Evolutionary conservation across 306 rosid genomes (phyloP).

Genomic region (Acacia confusa): DNA sequence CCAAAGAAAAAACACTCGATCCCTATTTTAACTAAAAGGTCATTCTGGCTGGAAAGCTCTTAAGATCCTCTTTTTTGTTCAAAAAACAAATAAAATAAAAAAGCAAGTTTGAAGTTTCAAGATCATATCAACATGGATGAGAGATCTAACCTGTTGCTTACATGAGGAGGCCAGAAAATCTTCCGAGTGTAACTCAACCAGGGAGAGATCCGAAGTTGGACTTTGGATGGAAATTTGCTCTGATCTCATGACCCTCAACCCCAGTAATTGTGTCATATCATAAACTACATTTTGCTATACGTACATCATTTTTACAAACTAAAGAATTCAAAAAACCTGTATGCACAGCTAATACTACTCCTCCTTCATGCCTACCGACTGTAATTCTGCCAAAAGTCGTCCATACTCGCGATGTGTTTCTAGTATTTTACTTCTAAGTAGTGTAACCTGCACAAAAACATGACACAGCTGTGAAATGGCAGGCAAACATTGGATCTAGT

Average conservation of each 20-base stretch:
- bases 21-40: too few species aligned
- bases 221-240: neutral
- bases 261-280: conserved; percentile 23
- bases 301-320: conserved; percentile 26
- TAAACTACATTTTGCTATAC: conserved; percentile 19
- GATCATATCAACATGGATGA: neutral
- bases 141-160: conserved; percentile 12
- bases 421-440: conserved; percentile 53
- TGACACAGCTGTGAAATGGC: conserved; percentile 7
- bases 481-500: neutral
- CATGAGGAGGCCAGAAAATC: conserved; percentile 19
- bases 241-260: conserved; percentile 6
- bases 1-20: too few species aligned
- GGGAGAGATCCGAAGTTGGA: neutral
- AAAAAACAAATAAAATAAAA: neutral
- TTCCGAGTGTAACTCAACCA: neutral
- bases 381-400: conserved; percentile 48
- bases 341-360: conserved; percentile 42
- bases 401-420: conserved; percentile 39
- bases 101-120: neutral
- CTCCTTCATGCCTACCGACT: conserved; percentile 41
- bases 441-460: conserved; percentile 51
- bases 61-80: neutral
- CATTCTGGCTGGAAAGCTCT: too few species aligned
- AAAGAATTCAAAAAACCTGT: conserved; percentile 24